Evolutionary conservation across 257 asterid genomes (phyloP), one percentile per base, ranked within the genome.

Genomic region (Gentiana dahurica): DNA sequence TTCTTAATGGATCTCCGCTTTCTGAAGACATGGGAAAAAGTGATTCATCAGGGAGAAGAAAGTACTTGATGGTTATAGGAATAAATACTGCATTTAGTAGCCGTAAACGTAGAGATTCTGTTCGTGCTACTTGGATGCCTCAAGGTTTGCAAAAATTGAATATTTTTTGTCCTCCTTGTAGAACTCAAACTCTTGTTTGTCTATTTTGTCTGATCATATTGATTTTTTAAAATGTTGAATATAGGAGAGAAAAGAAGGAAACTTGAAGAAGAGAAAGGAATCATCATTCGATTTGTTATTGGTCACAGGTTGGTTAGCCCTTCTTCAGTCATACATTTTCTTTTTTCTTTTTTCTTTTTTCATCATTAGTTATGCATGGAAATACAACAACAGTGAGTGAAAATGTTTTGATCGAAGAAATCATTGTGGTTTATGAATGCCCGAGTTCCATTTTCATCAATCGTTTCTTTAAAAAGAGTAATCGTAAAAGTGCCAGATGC

Each of bases 81-180:
- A 63, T 89, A 13, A 89, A 89, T 47, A 89, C 97, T 2, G 97
- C 95, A 4, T 89, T 89, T 70, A 89, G 97, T 74, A 89, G 97
- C 77, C 67, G 97, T 9, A 89, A 84, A 69, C 67, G 95, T 67
- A 72, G 95, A 66, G 97, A 89, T 63, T 86, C 97, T 0, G 81
- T 89, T 65, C 97, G 95, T 33, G 79, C 83, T 12, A 89, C 95
- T 1, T 89, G 97, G 97, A 84, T 86, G 95, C 95, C 93, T n/a
- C 88, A 81, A 86, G 95, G 97, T 86, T 36, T 59, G 49, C 52
- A 8, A 32, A n/a, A 49, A 10, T 37, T 51, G 1, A 10, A 1
- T 6, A 15, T 54, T 6, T 66, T 53, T 58, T 10, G 12, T 4
- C 8, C 53, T 37, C 3, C 1, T 49, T 65, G 38, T 45, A 24